Evolutionary conservation across 2,329 filamentous ascomycete genomes (phyloP), one percentile per base, ranked within the genome.

Genomic region (Talaromyces funiculosus): DNA sequence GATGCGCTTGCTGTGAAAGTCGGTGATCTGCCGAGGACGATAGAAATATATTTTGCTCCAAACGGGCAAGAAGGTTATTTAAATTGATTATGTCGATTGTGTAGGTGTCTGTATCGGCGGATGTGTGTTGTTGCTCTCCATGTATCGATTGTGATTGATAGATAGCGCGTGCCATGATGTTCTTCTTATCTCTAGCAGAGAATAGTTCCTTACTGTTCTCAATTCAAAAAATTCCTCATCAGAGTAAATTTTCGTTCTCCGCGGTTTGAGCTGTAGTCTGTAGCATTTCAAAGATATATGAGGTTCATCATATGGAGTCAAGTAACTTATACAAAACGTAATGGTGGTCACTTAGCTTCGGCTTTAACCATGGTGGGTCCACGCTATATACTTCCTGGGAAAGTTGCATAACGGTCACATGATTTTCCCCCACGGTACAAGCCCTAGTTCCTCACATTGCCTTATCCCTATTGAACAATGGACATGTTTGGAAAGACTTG

Each of bases 1-100:
- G 75, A 51, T 77, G 73, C 31, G 77, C 74, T 61, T 68, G 71
- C 35, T 69, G 73, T 40, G 77, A 64, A 12, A 71, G 66, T 61
- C 70, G 72, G 20, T 76, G 65, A 43, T 77, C 74, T 38, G 74
- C 66, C 6, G 75, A 75, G 1, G 42, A 56, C 4, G 76, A 75
- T 37, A 45, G 38, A 56, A 79, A 72, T 38, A 80, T 68, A 55
- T 80, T 77, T 61, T 75, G 68, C 61, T 77, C 76, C 24, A 79
- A 71, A 31, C 77, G 74, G 16, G 72, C 68, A 42, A 80, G 69
- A n/a, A 78, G 70, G 43, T 76, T 75, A 31, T 74, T 69, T 16
- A 78, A 68, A 53, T 73, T 77, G 42, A 79, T 45, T 24, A 59
- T 55, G 57, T 62, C 61, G 51, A 62, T 14, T 26, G 51, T 57